These are phyloP conservation scores for Populus ilicifolia DNA, from an alignment of 345 rosid genomes.

Conservation along the genomic window DNA sequence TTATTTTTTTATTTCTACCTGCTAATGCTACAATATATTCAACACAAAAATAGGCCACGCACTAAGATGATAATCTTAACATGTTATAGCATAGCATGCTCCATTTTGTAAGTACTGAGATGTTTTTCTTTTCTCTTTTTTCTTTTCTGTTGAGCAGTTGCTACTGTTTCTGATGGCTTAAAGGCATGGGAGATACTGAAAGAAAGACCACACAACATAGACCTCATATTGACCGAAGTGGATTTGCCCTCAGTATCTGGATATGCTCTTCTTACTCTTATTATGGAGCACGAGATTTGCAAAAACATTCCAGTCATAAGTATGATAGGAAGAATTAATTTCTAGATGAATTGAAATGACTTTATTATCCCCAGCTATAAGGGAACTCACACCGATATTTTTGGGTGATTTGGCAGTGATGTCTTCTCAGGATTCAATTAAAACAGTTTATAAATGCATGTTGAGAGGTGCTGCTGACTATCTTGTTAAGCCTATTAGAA, in stretches of 20 bases:
- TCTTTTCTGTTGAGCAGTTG: slow-evolving; percentile 45
- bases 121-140: slow-evolving; percentile 2
- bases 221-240: slow-evolving; percentile 84
- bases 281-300: slow-evolving; percentile 88
- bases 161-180: slow-evolving; percentile 77
- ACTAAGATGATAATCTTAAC: slow-evolving; percentile 1
- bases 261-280: slow-evolving; percentile 71
- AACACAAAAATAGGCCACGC: neutral
- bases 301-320: slow-evolving; percentile 93
- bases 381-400: slow-evolving; percentile 1
- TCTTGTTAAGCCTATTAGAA: slow-evolving; percentile 91
- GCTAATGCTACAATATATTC: neutral
- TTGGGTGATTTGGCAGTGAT: slow-evolving; percentile 65
- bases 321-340: slow-evolving; percentile 28
- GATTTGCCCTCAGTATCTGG: slow-evolving; percentile 90
- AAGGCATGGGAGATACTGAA: slow-evolving; percentile 93
- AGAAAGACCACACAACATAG: slow-evolving; percentile 56
- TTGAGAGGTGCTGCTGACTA: slow-evolving; percentile 90
- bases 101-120: slow-evolving; percentile 9
- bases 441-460: slow-evolving; percentile 90
- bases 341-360: neutral
- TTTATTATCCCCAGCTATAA: neutral
- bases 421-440: slow-evolving; percentile 79
- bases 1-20: neutral
- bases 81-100: too few relatives aligned